Percentiles rank a stretch among this genome's conserved stretches.
Evolutionary conservation across 2,329 filamentous ascomycete species (phyloP).

Genomic region (Periconia digitata): DNA sequence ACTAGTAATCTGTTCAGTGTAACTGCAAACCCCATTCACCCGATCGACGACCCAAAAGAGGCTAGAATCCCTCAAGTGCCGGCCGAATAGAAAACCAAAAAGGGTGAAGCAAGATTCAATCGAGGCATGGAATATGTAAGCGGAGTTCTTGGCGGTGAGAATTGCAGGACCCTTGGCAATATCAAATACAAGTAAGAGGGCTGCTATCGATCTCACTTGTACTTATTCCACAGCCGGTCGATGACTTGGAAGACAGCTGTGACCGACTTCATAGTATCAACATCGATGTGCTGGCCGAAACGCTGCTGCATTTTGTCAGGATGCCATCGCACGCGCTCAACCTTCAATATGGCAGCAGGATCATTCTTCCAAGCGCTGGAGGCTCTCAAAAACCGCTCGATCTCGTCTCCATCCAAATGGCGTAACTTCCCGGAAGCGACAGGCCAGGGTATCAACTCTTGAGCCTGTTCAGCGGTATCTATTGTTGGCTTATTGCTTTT

Average conservation of each 20-base stretch:
- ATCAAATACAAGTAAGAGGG: not conserved
- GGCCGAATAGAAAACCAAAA: not conserved
- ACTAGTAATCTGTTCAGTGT: not conserved
- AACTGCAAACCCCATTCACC: not conserved
- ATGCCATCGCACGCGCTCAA: conserved; percentile 91
- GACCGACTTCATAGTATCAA: conserved; percentile 72
- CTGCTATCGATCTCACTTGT: not conserved
- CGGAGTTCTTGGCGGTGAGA: not conserved
- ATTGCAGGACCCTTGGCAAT: conserved; percentile 1
- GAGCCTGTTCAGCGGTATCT: conserved; percentile 20
- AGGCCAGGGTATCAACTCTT: conserved; percentile 68
- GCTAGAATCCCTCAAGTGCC: not conserved
- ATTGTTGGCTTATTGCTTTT: conserved; percentile 19
- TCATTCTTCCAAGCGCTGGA: conserved; percentile 47
- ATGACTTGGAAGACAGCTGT: conserved; percentile 92
- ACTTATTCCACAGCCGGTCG: conserved; percentile 70
- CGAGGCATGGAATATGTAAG: not conserved
- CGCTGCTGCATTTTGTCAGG: conserved; percentile 96
- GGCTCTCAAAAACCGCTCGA: conserved; percentile 70
- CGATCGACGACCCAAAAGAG: not conserved
- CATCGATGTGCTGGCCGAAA: conserved; percentile 71
- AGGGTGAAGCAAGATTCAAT: not conserved
- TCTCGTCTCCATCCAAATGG: conserved; percentile 60
- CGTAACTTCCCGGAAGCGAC: conserved; percentile 61
- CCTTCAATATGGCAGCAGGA: conserved; percentile 64